Base-by-base conservation (phyloP, 1,284 basidiomycete genomes). In the Melampsora americana region DNA sequence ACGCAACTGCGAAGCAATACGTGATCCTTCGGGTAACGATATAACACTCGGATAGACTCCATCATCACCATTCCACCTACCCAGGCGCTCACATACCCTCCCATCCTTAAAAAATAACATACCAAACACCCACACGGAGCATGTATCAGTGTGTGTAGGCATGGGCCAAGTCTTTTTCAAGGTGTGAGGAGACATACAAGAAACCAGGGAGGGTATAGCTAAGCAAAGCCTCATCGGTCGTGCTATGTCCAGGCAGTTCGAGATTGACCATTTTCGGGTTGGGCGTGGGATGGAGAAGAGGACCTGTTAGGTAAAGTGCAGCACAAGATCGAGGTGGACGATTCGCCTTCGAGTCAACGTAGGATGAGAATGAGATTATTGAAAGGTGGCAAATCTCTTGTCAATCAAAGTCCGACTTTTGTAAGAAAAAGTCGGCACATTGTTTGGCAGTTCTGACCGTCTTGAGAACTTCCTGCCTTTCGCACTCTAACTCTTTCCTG, bases 21-120 rank as follows among this genome's bases (percentile, higher is more conserved):
- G n/a, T 50, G 48, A 32, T 75, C 72, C 39, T 75, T 50, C 30
- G 72, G 72, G 66, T 66, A 75, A 23, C 72, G 72, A 53, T 75
- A 68, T 26, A 75, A 39, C n/a, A 75, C 72, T 46, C 72, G 53
- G n/a, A 75, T 53, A 20, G 53, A 64, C 39, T 75, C 72, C 23
- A 53, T 62, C 23, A 75, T 62, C 11, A 75, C 72, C 72, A 75
- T 68, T 48, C 72, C 72, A 16, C 71, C 64, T 56, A 73, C 53
- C 46, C 71, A 73, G 28, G 62, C 71, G 64, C 64, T 66, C 30
- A 64, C 62, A 26, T 73, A 73, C 18, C 30, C 50, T 35, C 71
- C 71, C 26, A 56, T 73, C 16, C 71, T 73, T 35, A 9, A 35
- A 35, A 35, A 35, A 5, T 35, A 9, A 35, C 35, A 35, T 35